phyloP scores from a whole-genome alignment of 345 rosid genomes.

The Brassica juncea region DNA sequence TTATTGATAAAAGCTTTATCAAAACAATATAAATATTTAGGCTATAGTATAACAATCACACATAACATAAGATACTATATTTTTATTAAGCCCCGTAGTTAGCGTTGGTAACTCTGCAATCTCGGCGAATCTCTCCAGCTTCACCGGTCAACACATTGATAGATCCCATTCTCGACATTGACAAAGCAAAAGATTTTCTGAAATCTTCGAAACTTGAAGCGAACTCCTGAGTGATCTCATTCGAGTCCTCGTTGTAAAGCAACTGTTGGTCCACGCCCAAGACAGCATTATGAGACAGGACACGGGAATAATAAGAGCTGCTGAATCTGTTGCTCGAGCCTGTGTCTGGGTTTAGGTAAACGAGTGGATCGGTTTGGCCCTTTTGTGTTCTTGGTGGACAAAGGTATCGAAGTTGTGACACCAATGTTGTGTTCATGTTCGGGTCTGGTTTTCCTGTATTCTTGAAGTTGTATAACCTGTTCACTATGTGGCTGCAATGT shows the following conservation, averaged over 20 bases:
- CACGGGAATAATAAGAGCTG: constrained; percentile 57
- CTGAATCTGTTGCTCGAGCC: constrained; percentile 52
- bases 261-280: constrained; percentile 79
- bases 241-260: constrained; percentile 42
- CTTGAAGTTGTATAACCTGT: constrained; percentile 64
- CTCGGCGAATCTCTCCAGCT: constrained; percentile 64
- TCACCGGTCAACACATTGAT: constrained; percentile 64
- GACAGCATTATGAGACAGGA: constrained; percentile 46
- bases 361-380: constrained; percentile 57
- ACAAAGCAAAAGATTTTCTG: constrained; percentile 59
- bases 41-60: constrained; percentile 9
- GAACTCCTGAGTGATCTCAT: constrained; percentile 54
- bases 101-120: constrained; percentile 52
- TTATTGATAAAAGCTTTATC: constrained; percentile 16
- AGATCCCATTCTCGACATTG: constrained; percentile 79
- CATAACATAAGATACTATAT: background rate
- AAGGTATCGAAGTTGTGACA: constrained; percentile 42
- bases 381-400: constrained; percentile 56
- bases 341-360: constrained; percentile 58
- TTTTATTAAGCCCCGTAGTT: constrained; percentile 26
- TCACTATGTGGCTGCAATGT: constrained; percentile 50
- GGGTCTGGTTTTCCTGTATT: constrained; percentile 59
- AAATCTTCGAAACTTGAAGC: constrained; percentile 59
- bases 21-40: background rate
- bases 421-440: constrained; percentile 45